phyloP scores from a whole-genome alignment of 78 protist species.

The Monosiga brevicollis region DNA sequence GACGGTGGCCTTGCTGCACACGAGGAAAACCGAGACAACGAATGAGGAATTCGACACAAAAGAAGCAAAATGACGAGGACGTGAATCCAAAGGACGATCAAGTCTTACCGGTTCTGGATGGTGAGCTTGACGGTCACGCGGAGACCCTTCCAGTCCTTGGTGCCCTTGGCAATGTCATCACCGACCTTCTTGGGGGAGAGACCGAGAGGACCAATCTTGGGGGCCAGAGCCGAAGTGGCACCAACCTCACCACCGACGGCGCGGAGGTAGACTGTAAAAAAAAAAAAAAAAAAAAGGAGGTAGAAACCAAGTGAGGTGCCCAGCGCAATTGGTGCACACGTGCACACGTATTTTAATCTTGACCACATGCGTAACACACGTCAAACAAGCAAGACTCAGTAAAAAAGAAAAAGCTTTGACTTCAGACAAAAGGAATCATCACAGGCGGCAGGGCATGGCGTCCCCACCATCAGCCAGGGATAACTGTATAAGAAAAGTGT shows the following conservation, averaged over 20 bases:
- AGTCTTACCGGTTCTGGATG: constrained; percentile 80
- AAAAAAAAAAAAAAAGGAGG: not conserved
- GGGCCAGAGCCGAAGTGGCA: constrained; percentile 89
- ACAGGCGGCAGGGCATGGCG: no score
- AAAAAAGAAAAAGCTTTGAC: not conserved
- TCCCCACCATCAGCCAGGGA: no score
- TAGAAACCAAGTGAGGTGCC: no score
- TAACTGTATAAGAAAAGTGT: no score
- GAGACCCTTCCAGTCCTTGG: constrained; percentile 93
- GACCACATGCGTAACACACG: not conserved
- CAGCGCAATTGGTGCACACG: not conserved
- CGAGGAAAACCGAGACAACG: not conserved
- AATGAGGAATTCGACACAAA: not conserved
- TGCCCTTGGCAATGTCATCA: constrained; percentile 93
- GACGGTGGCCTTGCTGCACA: constrained; percentile 64
- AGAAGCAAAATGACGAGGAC: not conserved
- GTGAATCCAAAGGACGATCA: not conserved
- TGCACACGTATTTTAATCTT: not conserved
- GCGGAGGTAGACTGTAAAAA: constrained; percentile 69
- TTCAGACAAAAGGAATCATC: not conserved
- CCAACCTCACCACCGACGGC: constrained; percentile 92
- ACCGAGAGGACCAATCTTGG: constrained; percentile 98
- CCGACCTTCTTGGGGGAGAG: constrained; percentile 96
- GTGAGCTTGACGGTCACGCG: constrained; percentile 76
- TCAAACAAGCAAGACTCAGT: not conserved